Evolutionary conservation across 768 basidiomycete genomes (phyloP), one percentile per base, ranked within the genome.

Genomic region (Lactifluus echinatus): DNA sequence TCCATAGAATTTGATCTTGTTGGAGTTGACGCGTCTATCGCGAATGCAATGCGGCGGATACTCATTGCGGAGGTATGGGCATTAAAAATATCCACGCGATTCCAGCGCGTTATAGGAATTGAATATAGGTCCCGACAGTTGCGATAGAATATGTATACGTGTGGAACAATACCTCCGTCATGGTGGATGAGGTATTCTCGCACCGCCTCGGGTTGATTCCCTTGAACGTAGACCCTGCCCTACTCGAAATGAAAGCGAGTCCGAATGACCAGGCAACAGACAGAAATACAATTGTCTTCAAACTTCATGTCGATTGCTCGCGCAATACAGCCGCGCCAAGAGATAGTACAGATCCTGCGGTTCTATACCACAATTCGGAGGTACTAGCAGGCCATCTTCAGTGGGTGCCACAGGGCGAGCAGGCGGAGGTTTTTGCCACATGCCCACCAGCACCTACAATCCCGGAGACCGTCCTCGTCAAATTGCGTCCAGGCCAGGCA

Each of bases 1-100:
- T 85, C 87, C 2, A 81, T 96, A 60, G 94, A 97, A 63, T 95
- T 99, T 69, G 96, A 99, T 72, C 75, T 98, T 44, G 80, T 97
- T 55, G 94, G 95, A 5, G 87, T 97, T 28, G 95, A 99, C 69
- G 90, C 96, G 0, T 89, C 92, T 15, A 89, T 99, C 57, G 93
- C 96, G 29, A 98, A 99, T 70, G 93, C 95, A 0, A 82, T 95
- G 62, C 79, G 96, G 26, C 78, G 96, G 55, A 92, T 96, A 53
- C 77, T 97, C 68, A 89, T 98, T 46, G 88, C 95, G 10, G 96
- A 99, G 79, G 94, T 93, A 53, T 2, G 56, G 52, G 81, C 40
- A 2, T 21, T 33, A 21, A 8, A 3, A 17, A 28, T 51, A 21
- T 50, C 5, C 17, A 49, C 2, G 21, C 52, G 51, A 36, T 28